Evolutionary conservation across 192 early-diverging fungal genomes (phyloP).

Genomic region (Globomyces pollinis-pini): DNA sequence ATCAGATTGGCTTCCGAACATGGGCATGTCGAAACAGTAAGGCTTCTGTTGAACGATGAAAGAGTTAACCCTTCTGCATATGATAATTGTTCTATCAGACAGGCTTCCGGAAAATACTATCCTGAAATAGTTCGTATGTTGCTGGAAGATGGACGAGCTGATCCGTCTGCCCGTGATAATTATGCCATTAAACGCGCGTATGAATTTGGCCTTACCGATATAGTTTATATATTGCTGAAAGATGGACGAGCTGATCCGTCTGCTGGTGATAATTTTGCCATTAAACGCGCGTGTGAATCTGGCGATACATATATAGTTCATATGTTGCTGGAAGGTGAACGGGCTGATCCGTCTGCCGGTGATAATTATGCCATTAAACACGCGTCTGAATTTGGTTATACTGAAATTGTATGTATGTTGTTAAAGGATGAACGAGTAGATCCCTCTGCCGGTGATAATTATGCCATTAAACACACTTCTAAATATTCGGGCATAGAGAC

Average conservation of each 20-base stretch:
- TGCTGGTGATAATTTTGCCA: neutral
- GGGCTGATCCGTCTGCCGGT: constrained; percentile 11
- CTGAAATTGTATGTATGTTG: constrained; percentile 2
- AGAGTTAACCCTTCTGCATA: neutral
- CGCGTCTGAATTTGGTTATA: constrained; percentile 12
- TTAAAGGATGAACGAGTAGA: neutral
- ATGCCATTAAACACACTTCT: neutral
- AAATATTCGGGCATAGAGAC: neutral
- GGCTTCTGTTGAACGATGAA: neutral
- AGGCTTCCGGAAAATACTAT: neutral
- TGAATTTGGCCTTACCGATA: neutral
- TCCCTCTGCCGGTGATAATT: neutral
- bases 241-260: neutral
- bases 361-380: constrained; percentile 9
- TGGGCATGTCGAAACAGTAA: constrained; percentile 2
- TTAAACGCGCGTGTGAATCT: neutral
- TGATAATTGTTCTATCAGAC: too few species aligned
- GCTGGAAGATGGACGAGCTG: neutral
- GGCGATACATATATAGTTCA: constrained; percentile 14
- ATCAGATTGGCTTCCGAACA: constrained; percentile 11
- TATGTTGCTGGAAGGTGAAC: constrained; percentile 11
- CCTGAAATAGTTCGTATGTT: neutral
- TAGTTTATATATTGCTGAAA: neutral
- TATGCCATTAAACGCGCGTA: neutral
- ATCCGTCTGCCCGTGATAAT: neutral